Base-by-base conservation (phyloP, 2,329 filamentous ascomycete genomes). In the Sclerotiophoma versabilis region DNA sequence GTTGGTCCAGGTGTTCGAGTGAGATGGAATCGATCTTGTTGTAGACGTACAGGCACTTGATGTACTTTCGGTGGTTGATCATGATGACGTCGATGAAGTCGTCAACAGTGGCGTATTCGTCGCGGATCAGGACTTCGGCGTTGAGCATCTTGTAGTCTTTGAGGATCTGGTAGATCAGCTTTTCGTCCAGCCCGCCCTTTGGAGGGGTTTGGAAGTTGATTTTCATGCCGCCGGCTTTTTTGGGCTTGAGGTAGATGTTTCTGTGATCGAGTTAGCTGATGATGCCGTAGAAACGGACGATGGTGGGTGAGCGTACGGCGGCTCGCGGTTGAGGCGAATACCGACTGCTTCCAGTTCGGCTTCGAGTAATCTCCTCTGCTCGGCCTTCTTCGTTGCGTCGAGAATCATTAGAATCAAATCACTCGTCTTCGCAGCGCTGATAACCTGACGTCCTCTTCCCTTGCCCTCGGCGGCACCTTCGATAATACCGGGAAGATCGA, bases 41-140 rank as follows among this genome's bases (percentile, higher is more conserved):
- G 87, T 99, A 99, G 26, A 98, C 93, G 78, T 99, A 99, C 26
- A 99, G 83, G 52, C 87, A 89, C 72, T 85, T 85, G 81, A 99
- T 97, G 81, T 99, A 99, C 77, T 96, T 99, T 72, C 95, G 84
- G 81, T 99, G 95, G 73, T 97, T 92, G 77, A 95, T 96, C 93
- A 98, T 98, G 77, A 99, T 97, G 58, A 97, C 92, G 76, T 99
- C 95, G 79, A 99, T 99, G 76, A 99, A 90, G 77, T 99, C 93
- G 79, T 99, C 95, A 29, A 99, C 92, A 1, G 95, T 98, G 33
- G 84, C 84, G 73, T 96, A 87, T 71, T 99, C 95, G 73, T 99
- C 95, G 67, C 95, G 90, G 14, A 99, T 87, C 19, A 99, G 85
- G 0, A 99, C 93, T 76, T 99, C 95, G 77, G 90, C 95, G 80